Conservation (phyloP, 2,329 filamentous ascomycete genomes). For the Neopestalotiopsis clavispora region DNA sequence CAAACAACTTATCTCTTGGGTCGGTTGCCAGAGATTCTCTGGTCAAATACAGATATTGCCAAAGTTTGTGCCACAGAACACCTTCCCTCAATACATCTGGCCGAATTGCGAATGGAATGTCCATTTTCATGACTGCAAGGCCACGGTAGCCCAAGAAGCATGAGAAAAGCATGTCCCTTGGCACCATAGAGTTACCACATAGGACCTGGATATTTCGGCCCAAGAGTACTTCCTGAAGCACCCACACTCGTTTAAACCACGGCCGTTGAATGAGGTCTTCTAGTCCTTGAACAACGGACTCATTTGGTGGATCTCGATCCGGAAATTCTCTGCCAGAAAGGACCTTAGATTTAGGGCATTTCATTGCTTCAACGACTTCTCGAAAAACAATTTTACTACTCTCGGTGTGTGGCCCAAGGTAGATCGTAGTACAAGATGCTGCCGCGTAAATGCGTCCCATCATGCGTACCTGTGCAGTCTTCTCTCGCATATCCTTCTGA, state of each 20-base stretch:
- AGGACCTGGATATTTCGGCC: not conserved
- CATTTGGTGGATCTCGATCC: not conserved
- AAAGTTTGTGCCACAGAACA: not conserved
- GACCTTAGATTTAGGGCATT: no score
- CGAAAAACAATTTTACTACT: not conserved
- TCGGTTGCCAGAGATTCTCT: not conserved
- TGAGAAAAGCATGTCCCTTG: not conserved
- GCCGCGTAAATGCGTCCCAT: not conserved
- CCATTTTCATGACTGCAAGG: not conserved
- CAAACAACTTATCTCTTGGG: not conserved
- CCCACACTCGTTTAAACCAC: conserved; percentile 3
- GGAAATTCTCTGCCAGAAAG: not conserved
- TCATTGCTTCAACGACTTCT: not conserved
- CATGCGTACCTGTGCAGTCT: not conserved
- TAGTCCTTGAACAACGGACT: not conserved
- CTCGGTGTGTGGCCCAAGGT: not conserved
- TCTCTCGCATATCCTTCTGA: not conserved
- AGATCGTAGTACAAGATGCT: not conserved
- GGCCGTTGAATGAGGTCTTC: not conserved
- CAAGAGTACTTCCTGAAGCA: not conserved
- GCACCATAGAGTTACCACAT: not conserved
- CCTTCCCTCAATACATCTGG: not conserved
- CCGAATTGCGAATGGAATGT: not conserved
- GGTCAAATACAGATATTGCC: not conserved
- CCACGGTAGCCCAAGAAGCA: not conserved